Evolutionary conservation across 352 stramenopile genomes (phyloP).

Genomic region (Pythium monospermum): DNA sequence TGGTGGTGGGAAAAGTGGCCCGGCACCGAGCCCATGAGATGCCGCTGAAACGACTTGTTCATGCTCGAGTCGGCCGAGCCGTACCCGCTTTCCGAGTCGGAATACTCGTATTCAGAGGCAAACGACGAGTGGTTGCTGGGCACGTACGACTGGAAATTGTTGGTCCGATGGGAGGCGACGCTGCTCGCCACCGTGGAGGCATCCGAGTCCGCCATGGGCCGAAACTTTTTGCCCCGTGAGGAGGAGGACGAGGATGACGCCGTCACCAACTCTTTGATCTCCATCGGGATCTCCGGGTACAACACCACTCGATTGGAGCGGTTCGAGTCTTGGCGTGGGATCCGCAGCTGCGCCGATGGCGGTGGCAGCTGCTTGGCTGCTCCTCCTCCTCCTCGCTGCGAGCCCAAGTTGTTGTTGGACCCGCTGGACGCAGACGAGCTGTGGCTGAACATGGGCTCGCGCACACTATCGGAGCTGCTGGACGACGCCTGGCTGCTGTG

Average conservation of each 20-base stretch:
- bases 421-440: neutral
- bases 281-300: constrained; percentile 6
- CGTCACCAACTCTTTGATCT: neutral
- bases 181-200: constrained; percentile 11
- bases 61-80: constrained; percentile 14
- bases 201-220: constrained; percentile 12
- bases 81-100: constrained; percentile 14
- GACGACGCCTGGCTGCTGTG: constrained; percentile 15
- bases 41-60: constrained; percentile 19
- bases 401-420: neutral
- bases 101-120: constrained; percentile 22
- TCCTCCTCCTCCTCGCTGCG: too few species aligned
- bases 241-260: neutral
- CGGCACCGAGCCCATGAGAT: constrained; percentile 14
- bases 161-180: constrained; percentile 7
- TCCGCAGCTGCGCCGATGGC: constrained; percentile 3
- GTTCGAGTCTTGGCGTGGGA: constrained; percentile 12
- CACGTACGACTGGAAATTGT: constrained; percentile 3
- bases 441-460: constrained; percentile 3
- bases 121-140: constrained; percentile 20
- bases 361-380: constrained; percentile 4
- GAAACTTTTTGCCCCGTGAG: neutral
- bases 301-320: constrained; percentile 16
- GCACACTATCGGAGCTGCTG: constrained; percentile 9
- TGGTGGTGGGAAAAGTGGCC: constrained; percentile 9